Percentiles rank a stretch among this genome's conserved stretches.
phyloP scores from a whole-genome alignment of 2,329 filamentous ascomycete species.

The Penicillium glabrum region DNA sequence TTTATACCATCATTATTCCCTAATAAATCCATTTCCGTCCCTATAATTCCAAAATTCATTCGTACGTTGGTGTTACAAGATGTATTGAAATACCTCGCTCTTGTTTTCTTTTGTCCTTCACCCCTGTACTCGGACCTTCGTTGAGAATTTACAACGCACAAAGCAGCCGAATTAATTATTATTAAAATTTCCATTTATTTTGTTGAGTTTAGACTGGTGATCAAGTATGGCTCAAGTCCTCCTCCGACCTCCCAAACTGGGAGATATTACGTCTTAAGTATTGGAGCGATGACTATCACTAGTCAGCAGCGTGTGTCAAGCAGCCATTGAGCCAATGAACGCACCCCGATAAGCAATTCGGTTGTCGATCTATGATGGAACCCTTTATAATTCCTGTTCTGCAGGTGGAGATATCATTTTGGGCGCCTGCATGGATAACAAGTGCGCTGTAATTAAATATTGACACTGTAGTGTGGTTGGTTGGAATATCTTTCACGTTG shows the following conservation, averaged over 20 bases:
- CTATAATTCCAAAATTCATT: no score
- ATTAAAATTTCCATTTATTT: not conserved
- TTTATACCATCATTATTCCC: no score
- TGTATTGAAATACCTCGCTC: no score
- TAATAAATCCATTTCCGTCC: no score
- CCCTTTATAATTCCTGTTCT: conserved; percentile 6
- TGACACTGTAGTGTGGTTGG: not conserved
- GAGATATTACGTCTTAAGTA: conserved; percentile 10
- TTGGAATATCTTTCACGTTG: not conserved
- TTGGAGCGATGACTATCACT: conserved; percentile 1
- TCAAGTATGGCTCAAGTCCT: not conserved
- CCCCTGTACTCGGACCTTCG: not conserved
- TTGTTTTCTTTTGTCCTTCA: not conserved
- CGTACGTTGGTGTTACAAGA: no score
- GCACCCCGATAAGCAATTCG: conserved; percentile 26
- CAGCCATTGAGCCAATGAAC: conserved; percentile 24
- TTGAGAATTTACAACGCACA: not conserved
- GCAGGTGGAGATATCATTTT: conserved; percentile 4
- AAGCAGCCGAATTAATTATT: not conserved
- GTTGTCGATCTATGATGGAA: conserved; percentile 11
- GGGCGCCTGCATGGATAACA: not conserved
- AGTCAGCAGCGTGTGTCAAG: conserved; percentile 38
- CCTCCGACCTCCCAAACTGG: not conserved
- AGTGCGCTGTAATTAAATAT: not conserved
- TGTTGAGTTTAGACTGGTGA: not conserved